These are phyloP conservation scores for Rhizomucor miehei DNA, from an alignment of 371 early-diverging fungal genomes.

Conservation along the genomic window DNA sequence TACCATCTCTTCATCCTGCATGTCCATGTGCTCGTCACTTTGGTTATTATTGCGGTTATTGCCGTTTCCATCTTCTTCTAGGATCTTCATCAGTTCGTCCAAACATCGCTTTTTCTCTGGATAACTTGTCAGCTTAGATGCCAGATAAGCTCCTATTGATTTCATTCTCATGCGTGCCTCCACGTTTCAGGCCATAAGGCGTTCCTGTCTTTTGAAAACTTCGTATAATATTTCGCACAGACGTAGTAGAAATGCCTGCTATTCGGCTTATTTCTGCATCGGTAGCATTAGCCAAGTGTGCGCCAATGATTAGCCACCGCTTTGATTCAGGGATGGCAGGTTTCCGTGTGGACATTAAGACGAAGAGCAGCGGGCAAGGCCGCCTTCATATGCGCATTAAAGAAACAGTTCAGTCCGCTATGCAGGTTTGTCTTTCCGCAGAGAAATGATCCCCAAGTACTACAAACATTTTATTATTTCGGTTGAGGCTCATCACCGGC, in stretches of 20 bases:
- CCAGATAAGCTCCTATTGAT: background rate
- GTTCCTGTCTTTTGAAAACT: conserved; percentile 5
- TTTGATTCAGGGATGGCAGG: conserved; percentile 1
- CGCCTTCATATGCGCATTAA: no score
- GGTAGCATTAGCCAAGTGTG: conserved; percentile 4
- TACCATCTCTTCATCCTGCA: background rate
- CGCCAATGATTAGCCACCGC: conserved; percentile 8
- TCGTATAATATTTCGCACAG: conserved; percentile 2
- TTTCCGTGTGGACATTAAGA: background rate
- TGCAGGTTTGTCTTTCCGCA: no score
- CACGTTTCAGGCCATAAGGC: conserved; percentile 2
- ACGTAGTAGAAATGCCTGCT: background rate
- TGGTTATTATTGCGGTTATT: background rate
- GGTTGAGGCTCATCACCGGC: background rate
- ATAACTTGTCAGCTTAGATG: background rate
- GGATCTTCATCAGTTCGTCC: background rate
- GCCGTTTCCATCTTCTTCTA: background rate
- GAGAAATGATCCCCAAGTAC: no score
- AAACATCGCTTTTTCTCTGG: background rate
- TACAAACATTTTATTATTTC: no score
- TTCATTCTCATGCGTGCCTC: background rate
- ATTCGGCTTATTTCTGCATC: conserved; percentile 4
- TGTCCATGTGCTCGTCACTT: background rate
- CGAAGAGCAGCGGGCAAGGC: no score
- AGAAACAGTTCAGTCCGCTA: no score